Evolutionary conservation across 1,139 yeast species (phyloP).

Genomic region (Hemisphaericaspora lyxosophila): DNA sequence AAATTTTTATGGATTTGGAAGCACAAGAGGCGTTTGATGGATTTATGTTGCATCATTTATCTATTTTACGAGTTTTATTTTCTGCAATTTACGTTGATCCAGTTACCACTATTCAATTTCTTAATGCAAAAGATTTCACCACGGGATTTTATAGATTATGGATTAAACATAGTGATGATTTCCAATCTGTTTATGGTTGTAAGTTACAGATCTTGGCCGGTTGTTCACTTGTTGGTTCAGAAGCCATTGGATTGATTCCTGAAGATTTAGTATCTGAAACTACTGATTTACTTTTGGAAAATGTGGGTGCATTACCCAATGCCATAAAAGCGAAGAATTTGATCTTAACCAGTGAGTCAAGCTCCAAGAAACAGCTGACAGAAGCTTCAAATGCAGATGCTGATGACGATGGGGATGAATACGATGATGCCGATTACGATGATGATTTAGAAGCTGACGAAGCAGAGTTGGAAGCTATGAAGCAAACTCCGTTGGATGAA

Average conservation of each 20-base stretch:
- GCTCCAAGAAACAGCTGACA: slow-evolving; percentile 25
- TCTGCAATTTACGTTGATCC: slow-evolving; percentile 44
- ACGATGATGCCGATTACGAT: slow-evolving; percentile 28
- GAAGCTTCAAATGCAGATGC: slow-evolving; percentile 24
- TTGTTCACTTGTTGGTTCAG: slow-evolving; percentile 31
- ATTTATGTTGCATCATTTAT: slow-evolving; percentile 46
- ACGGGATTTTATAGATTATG: slow-evolving; percentile 46
- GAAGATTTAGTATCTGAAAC: slow-evolving; percentile 43
- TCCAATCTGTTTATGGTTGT: slow-evolving; percentile 58
- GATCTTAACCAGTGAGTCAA: slow-evolving; percentile 38
- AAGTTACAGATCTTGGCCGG: slow-evolving; percentile 52
- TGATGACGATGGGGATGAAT: slow-evolving; percentile 32
- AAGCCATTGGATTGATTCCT: slow-evolving; percentile 27
- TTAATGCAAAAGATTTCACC: slow-evolving; percentile 38
- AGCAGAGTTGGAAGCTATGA: slow-evolving; percentile 55
- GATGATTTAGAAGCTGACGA: slow-evolving; percentile 50
- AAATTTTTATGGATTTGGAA: slow-evolving; percentile 36
- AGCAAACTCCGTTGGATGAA: slow-evolving; percentile 51
- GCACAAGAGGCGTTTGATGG: slow-evolving; percentile 47
- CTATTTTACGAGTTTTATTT: slow-evolving; percentile 45
- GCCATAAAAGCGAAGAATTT: slow-evolving; percentile 49
- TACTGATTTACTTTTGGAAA: slow-evolving; percentile 40
- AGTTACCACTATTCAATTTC: slow-evolving; percentile 33
- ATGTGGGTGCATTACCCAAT: slow-evolving; percentile 45
- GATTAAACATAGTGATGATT: slow-evolving; percentile 47